These are phyloP conservation scores for Capsella rubella DNA, from an alignment of 441 rosid species.

Conservation along the genomic window DNA sequence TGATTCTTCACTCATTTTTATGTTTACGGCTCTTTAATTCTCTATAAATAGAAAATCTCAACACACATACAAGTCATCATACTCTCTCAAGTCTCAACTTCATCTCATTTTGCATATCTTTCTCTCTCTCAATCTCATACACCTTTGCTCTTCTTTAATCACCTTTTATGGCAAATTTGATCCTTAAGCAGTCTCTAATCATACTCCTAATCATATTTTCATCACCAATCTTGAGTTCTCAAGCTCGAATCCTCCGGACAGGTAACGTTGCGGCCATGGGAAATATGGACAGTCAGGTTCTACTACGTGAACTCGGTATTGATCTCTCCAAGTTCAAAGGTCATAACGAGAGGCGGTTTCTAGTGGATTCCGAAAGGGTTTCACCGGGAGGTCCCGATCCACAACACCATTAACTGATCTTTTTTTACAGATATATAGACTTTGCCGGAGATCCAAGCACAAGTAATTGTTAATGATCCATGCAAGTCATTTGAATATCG, in stretches of 20 bases:
- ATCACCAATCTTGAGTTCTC: slow-evolving; percentile 26
- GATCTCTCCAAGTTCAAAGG: slow-evolving; percentile 44
- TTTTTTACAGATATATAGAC: not conserved
- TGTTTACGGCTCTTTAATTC: not conserved
- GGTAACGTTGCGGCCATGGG: slow-evolving; percentile 3
- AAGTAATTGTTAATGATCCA: slow-evolving; percentile 31
- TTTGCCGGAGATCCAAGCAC: slow-evolving; percentile 18
- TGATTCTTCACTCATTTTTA: slow-evolving; percentile 18
- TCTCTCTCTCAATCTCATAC: not conserved
- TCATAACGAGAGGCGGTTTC: slow-evolving; percentile 24
- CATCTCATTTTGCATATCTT: slow-evolving; percentile 16
- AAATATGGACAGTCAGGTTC: slow-evolving; percentile 31
- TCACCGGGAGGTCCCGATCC: slow-evolving; percentile 49
- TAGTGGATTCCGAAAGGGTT: slow-evolving; percentile 44
- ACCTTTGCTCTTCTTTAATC: slow-evolving; percentile 10
- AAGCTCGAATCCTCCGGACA: slow-evolving; percentile 43
- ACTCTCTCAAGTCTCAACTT: slow-evolving; percentile 33
- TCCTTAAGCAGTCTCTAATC: slow-evolving; percentile 37
- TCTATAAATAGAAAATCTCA: slow-evolving; percentile 44
- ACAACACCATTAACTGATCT: slow-evolving; percentile 39
- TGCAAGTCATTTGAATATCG: slow-evolving; percentile 30
- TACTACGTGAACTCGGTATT: slow-evolving; percentile 43
- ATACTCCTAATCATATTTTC: slow-evolving; percentile 41
- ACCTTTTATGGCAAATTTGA: slow-evolving; percentile 33
- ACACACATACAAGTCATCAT: slow-evolving; percentile 20